These are phyloP conservation scores for Xerocomus brunneocitrinus DNA, from an alignment of 768 basidiomycete genomes.

Conservation along the genomic window DNA sequence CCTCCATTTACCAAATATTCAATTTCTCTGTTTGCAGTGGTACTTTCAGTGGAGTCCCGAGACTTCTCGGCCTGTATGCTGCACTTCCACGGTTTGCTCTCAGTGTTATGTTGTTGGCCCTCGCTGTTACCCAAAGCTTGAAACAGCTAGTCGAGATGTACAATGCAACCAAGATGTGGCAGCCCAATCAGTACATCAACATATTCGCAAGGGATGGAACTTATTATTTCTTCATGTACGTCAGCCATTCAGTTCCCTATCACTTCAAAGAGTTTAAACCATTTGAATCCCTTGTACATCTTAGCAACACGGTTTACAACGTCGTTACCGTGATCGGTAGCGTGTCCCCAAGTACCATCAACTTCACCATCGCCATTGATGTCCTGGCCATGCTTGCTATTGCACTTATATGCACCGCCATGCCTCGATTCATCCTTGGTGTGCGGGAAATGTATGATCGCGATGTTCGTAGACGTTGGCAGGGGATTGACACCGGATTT, in stretches of 20 bases:
- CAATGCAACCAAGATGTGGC: slow-evolving; percentile 5
- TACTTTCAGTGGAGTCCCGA: background rate
- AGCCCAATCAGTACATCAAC: slow-evolving; percentile 1
- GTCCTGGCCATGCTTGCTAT: background rate
- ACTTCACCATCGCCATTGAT: background rate
- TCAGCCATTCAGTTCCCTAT: background rate
- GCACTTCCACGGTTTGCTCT: slow-evolving; percentile 3
- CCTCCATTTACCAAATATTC: background rate
- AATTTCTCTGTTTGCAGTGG: background rate
- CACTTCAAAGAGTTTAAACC: background rate
- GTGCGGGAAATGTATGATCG: slow-evolving; percentile 5
- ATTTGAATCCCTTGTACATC: background rate
- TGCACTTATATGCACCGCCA: background rate
- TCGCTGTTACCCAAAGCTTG: background rate
- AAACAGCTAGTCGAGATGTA: slow-evolving; percentile 2
- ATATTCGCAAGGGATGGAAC: slow-evolving; percentile 5
- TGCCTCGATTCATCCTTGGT: slow-evolving; percentile 11
- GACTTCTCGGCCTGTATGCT: background rate
- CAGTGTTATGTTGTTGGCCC: background rate
- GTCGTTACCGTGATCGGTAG: background rate
- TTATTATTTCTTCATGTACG: slow-evolving; percentile 15
- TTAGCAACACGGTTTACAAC: background rate
- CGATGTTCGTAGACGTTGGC: background rate
- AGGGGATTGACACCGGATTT: slow-evolving; percentile 13
- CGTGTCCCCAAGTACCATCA: background rate